Base-by-base conservation (phyloP, 108 stramenopile genomes). In the Schizochytrium sp. region DNA sequence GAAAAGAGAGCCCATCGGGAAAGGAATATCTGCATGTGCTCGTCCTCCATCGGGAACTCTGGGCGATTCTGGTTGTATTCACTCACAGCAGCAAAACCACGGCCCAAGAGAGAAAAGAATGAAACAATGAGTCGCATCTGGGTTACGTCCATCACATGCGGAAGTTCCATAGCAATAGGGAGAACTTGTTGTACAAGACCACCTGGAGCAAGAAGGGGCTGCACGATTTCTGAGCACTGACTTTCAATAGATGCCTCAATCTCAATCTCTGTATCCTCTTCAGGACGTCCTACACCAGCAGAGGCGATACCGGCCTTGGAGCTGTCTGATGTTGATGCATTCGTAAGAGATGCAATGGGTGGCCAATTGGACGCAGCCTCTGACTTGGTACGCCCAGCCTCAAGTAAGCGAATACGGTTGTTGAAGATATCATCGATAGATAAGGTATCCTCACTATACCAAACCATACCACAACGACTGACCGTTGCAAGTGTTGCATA, bases 381-480 rank as follows among this genome's bases (percentile, higher is more conserved):
- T 5, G 64, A 38, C 64, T 69, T 69, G 12, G 64, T 69, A 76
- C 42, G 57, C 57, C 91, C 41, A 60, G 87, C 17, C 87, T n/a
- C 87, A 10, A 97, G 91, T 40, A 88, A 89, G 8, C 87, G 88
- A 64, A 96, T 89, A 49, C 95, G 56, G 88, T 95, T 93, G 45
- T 93, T 59, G n/a, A 96, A 91, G 61, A 91, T 89, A 96, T 96
- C 96, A 50, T 95, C 95, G 3, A 94, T 69, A 13, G 98, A 90
- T 57, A 99, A 94, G n/a, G 95, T 96, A 46, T 96, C 97, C 3
- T 95, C 96, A 58, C 95, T 94, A 92, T 98, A 98, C 96, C 97
- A 99, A n/a, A 98, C 95, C 98, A 99, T 99, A 28, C 99, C 99
- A 88, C 98, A 99, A 55, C 99, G 95, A 46, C 96, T 96, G 28